Conservation (phyloP, 1,139 yeast species). For the Zygotorulaspora mrakii region DNA sequence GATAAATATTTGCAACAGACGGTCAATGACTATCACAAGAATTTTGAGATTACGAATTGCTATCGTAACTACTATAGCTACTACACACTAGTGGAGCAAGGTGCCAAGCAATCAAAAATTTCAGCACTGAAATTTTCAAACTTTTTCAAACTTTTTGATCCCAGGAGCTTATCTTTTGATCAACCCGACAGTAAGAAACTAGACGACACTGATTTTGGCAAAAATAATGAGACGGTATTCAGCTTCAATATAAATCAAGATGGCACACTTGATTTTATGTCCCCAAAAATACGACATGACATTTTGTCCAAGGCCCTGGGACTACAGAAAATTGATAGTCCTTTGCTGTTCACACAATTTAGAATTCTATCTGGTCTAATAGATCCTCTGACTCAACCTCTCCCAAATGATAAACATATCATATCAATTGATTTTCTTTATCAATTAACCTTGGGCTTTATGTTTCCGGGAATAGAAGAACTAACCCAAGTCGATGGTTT, state of each 20-base stretch:
- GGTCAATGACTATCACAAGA: constrained; percentile 9
- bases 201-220: too few relatives aligned
- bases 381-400: constrained; percentile 68
- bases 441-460: constrained; percentile 48
- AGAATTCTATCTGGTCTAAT: constrained; percentile 41
- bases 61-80: constrained; percentile 14
- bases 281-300: constrained; percentile 33
- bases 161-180: too few relatives aligned
- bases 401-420: constrained; percentile 50
- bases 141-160: too few relatives aligned
- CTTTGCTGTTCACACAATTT: constrained; percentile 27
- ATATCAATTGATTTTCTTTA: constrained; percentile 55
- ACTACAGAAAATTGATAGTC: constrained; percentile 18
- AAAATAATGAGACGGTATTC: constrained; percentile 28
- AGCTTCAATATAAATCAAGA: constrained; percentile 34
- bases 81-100: constrained; percentile 9
- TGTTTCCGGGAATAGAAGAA: constrained; percentile 26
- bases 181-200: too few relatives aligned
- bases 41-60: constrained; percentile 9
- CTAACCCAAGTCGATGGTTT: constrained; percentile 13
- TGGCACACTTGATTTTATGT: constrained; percentile 28
- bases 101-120: not conserved
- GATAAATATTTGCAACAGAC: constrained; percentile 8
- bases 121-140: too few relatives aligned
- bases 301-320: constrained; percentile 26